Conservation (phyloP, 2,329 filamentous ascomycete species). For the Beauveria sp. region DNA sequence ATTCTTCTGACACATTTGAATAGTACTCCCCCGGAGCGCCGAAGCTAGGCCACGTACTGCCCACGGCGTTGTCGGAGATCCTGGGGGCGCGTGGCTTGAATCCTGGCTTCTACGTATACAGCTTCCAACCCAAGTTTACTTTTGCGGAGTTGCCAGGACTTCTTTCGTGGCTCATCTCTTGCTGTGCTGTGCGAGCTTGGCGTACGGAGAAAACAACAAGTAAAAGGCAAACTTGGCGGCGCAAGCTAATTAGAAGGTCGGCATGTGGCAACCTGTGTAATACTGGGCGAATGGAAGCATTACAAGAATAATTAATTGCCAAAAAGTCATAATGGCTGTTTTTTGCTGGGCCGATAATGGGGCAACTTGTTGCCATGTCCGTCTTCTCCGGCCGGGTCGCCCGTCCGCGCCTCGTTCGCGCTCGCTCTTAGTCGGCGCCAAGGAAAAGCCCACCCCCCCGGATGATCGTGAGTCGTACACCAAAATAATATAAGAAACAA, state of each 20-base stretch:
- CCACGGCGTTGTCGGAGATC: conserved; percentile 1
- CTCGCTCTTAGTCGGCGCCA: conserved; percentile 9
- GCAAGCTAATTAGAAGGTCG: background rate
- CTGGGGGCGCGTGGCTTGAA: background rate
- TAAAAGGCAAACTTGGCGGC: background rate
- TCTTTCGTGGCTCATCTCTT: background rate
- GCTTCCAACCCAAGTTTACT: background rate
- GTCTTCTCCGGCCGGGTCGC: conserved; percentile 10
- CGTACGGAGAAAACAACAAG: too few species aligned
- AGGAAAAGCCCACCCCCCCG: conserved; percentile 3
- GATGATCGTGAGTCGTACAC: conserved; percentile 10
- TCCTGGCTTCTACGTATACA: background rate
- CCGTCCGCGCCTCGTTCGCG: conserved; percentile 9
- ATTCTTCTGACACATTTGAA: conserved; percentile 10
- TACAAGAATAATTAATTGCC: background rate
- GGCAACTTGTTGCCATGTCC: background rate
- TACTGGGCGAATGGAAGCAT: background rate
- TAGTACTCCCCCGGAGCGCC: background rate
- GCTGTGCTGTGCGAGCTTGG: too few species aligned
- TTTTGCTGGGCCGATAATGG: conserved; percentile 7
- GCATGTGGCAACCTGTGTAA: background rate
- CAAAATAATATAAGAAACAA: conserved; percentile 12
- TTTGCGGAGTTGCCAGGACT: background rate
- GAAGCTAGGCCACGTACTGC: background rate
- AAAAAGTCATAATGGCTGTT: background rate